Base-by-base conservation (phyloP, 2,329 filamentous ascomycete species). In the Xenosphaeropsis pyriputrescens region DNA sequence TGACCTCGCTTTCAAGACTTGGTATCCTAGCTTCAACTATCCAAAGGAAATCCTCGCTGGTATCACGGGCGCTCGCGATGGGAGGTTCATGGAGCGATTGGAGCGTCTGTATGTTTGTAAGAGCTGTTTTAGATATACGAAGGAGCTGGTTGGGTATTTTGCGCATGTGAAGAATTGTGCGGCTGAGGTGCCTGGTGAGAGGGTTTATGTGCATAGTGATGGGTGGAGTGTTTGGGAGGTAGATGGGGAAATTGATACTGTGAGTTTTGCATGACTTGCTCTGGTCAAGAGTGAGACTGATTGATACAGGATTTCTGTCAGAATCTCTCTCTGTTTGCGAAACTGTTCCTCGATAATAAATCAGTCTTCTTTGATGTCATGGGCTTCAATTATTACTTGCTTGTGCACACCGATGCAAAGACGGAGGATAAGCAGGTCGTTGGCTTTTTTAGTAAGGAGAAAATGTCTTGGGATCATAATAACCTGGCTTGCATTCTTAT, bases 391-490 rank as follows among this genome's bases (percentile, higher is more conserved):
- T 98, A 94, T 66, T 96, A 93, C 57, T 72, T 93, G 4, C 75
- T 96, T 38, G 81, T 91, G 33, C 81, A 88, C 52, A 81, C 76
- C 7, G 64, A 72, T n/a, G 48, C 67, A 67, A 6, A 40, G 7
- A 37, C 42, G 26, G 13, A 51, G 15, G 55, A 57, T 31, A 53
- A 58, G 15, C 75, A 79, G 52, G 78, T 95, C 19, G 74, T 89
- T 1, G 91, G 91, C n/a, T 96, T 96, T 68, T 98, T 96, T 64
- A 93, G 84, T 45, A 96, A 98, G 56, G 91, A 98, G 59, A 96
- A 96, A 57, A 82, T 95, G 67, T 94, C 85, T 3, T 98, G 91
- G 89, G 91, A 98, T 52, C 88, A 89, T 52, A 96, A 98, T 59
- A 98, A 96, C 47, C 70, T 98, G 5, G 91, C 91, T 1, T 98